phyloP scores from a whole-genome alignment of 2,329 filamentous ascomycete species.

The Diaporthe batatas region DNA sequence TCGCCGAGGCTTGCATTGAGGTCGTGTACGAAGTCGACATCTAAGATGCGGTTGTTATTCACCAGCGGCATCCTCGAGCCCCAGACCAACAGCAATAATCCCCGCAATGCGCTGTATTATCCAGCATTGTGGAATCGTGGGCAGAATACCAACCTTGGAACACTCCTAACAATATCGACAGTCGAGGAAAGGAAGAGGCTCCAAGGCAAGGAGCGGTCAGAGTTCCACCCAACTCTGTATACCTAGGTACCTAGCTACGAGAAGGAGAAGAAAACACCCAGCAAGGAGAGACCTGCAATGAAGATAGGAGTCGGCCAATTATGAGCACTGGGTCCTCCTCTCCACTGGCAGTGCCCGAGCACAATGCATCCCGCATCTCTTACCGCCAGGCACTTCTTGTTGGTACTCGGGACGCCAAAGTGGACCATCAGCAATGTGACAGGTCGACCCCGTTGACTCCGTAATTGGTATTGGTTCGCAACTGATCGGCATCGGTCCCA shows the following conservation, averaged over 20 bases:
- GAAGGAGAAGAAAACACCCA: not conserved
- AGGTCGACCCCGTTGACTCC: not conserved
- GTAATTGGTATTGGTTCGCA: constrained; percentile 14
- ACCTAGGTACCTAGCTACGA: no score
- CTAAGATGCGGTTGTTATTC: not conserved
- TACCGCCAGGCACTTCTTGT: not conserved
- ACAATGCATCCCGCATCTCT: not conserved
- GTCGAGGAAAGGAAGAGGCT: not conserved
- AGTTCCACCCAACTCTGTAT: no score
- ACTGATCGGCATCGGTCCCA: constrained; percentile 20
- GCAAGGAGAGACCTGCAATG: not conserved
- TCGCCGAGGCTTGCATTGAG: constrained; percentile 12
- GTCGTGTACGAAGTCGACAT: constrained; percentile 16
- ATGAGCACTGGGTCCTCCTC: not conserved
- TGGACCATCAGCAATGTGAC: not conserved
- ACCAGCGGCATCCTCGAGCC: not conserved
- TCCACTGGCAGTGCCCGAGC: not conserved
- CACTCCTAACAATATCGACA: no score
- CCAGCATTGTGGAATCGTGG: not conserved
- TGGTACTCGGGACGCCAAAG: constrained; percentile 5
- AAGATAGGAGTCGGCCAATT: not conserved
- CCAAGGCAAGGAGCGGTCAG: not conserved
- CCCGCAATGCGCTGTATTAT: not conserved
- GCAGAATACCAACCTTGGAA: no score
- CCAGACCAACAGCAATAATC: not conserved